These are phyloP conservation scores for Zelopaecilomyces penicillatus DNA, from an alignment of 2,329 filamentous ascomycete species.

Conservation along the genomic window DNA sequence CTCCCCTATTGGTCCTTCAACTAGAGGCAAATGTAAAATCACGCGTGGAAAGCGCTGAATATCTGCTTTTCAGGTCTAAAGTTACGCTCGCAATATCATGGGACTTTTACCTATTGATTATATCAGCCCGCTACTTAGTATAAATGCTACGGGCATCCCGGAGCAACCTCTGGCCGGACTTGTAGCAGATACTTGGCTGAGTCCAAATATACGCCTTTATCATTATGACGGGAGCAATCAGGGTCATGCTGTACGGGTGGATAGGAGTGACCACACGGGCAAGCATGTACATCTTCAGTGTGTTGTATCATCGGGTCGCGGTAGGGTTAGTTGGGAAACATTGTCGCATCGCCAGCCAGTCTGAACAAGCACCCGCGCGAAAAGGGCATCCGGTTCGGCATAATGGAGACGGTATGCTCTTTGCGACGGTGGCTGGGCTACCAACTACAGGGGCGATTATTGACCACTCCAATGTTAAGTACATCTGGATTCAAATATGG, in stretches of 20 bases:
- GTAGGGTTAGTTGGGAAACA: conserved; percentile 34
- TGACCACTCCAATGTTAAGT: conserved; percentile 29
- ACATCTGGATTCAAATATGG: conserved; percentile 39
- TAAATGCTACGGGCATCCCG: conserved; percentile 47
- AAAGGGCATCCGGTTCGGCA: conserved; percentile 38
- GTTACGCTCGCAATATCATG: conserved; percentile 33
- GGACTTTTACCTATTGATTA: conserved; percentile 40
- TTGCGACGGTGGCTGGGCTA: conserved; percentile 36
- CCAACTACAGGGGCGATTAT: conserved; percentile 38
- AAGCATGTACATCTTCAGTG: conserved; percentile 36
- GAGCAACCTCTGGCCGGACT: conserved; percentile 45
- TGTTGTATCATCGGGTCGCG: conserved; percentile 33
- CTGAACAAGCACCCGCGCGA: conserved; percentile 33
- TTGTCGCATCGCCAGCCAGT: conserved; percentile 33
- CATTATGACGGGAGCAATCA: conserved; percentile 35
- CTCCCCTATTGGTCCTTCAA: too few species aligned
- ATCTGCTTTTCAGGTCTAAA: conserved; percentile 29
- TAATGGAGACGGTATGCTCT: conserved; percentile 35
- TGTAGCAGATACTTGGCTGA: conserved; percentile 43
- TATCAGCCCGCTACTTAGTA: conserved; percentile 47
- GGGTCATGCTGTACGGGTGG: conserved; percentile 47
- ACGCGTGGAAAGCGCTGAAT: neutral
- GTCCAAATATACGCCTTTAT: conserved; percentile 47
- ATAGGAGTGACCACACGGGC: conserved; percentile 34
- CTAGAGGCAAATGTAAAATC: neutral